Evolutionary conservation across 257 asterid genomes (phyloP), one percentile per base, ranked within the genome.

Genomic region (Oldenlandia corymbosa): DNA sequence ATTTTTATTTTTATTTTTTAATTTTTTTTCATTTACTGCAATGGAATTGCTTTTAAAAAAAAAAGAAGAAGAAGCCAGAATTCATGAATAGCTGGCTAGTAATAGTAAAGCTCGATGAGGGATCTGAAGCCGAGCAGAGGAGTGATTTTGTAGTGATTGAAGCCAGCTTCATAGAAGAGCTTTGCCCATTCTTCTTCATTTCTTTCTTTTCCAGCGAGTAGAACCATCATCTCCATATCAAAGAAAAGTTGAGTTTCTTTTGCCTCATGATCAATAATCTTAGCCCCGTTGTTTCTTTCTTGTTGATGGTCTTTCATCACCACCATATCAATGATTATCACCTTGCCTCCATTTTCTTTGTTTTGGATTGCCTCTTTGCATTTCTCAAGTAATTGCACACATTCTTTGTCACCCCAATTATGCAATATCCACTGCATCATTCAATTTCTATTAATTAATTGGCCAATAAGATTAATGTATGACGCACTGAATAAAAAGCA

Each of bases 161-260:
- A 82, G 17, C 84, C 80, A 31, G 82, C 80, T 11, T 50, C 52
- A 2, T 0, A 5, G 50, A 80, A 77, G 0, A 80, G 76, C 0
- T 75, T 75, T 39, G 61, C 73, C 84, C 80, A 83, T 14, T 83
- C 78, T 20, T 69, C 48, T 70, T 79, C 48, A 9, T 43, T 43
- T n/a, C n/a, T n/a, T n/a, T 34, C 41, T 34, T 8, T 34, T 34
- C 41, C 41, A 34, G 4, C 8, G 41, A 34, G 6, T 34, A 34
- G 41, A 34, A 34, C 41, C 41, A 34, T 34, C 41, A 34, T 34
- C 41, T 34, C 41, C 41, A 34, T 34, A 8, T 34, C 41, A 34
- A 3, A 34, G 41, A 8, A 34, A 3, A 34, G 41, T 8, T 34
- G 41, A 34, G 41, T 3, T 34, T 34, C 41, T 3, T 3, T 34